phyloP scores from a whole-genome alignment of 345 rosid species.

The Arabidopsis suecica region DNA sequence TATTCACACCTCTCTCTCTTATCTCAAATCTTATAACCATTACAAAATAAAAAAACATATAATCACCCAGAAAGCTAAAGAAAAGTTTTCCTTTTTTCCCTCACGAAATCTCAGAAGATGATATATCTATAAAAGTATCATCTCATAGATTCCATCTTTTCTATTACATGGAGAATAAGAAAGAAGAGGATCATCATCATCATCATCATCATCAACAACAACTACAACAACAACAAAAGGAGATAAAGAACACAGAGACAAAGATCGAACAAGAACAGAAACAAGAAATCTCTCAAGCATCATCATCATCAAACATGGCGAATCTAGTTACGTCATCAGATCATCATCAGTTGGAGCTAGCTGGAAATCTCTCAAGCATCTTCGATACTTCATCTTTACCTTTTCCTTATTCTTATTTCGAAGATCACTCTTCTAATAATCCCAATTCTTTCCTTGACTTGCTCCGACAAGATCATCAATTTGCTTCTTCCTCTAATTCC shows the following conservation, averaged over 20 bases:
- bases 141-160: slow-evolving; percentile 33
- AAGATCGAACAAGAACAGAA: slow-evolving; percentile 32
- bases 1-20: slow-evolving; percentile 57
- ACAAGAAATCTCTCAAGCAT: slow-evolving; percentile 32
- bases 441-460: slow-evolving; percentile 56
- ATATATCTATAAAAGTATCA: slow-evolving; percentile 41
- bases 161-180: slow-evolving; percentile 36
- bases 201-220: background rate
- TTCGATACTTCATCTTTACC: slow-evolving; percentile 61
- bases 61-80: slow-evolving; percentile 38
- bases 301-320: slow-evolving; percentile 48
- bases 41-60: slow-evolving; percentile 33
- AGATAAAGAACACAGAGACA: slow-evolving; percentile 26
- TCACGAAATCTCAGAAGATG: slow-evolving; percentile 37
- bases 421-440: slow-evolving; percentile 32
- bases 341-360: slow-evolving; percentile 53
- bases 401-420: slow-evolving; percentile 43
- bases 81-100: slow-evolving; percentile 40
- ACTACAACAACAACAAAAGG: slow-evolving; percentile 10
- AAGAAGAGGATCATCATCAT: slow-evolving; percentile 24
- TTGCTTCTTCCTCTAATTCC: slow-evolving; percentile 40
- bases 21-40: slow-evolving; percentile 38
- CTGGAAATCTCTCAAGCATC: slow-evolving; percentile 52
- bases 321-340: slow-evolving; percentile 49
- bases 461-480: slow-evolving; percentile 51